Evolutionary conservation across 2,329 filamentous ascomycete genomes (phyloP), one percentile per base, ranked within the genome.

Genomic region (Zopfia rhizophila): DNA sequence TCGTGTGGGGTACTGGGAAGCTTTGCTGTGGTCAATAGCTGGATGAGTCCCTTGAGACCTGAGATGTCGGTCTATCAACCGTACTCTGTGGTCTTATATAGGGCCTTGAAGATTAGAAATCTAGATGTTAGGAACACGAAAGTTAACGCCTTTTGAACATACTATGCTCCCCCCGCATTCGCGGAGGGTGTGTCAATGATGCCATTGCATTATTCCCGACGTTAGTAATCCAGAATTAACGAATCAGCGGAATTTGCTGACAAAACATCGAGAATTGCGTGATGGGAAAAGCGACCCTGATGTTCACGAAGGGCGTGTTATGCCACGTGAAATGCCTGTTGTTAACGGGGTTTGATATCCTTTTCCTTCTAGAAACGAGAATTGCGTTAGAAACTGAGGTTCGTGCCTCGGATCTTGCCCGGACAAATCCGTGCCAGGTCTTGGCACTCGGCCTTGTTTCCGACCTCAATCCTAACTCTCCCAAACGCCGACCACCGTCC

Each of bases 171-270:
- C 43, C 49, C 47, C 48, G 57, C 55, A 54, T 53, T 49, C 46
- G 53, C 30, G 23, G n/a, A 41, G 42, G 52, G 51, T 13, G 54
- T 53, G 56, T 57, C 60, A 43, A 68, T 70, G 65, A 67, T 65
- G 61, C 58, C 63, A 69, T 69, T 40, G 44, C 49, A 29, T 48
- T 64, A 66, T 64, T 60, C 40, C 57, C 51, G 58, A 58, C 53
- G 54, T 68, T 68, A 62, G 29, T 63, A 66, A 68, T 63, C 17
- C 23, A 4, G n/a, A 30, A 24, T 8, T 41, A 27, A 29, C 56
- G 57, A 61, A 63, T 60, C 37, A 56, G 12, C 37, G 14, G 8
- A 1, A 3, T 11, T 14, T 24, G 61, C 59, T 64, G 56, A 68
- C 64, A 63, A 66, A 62, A 62, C 44, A 27, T 8, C 5, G 5